Percentiles rank a stretch among this genome's conserved stretches.
Evolutionary conservation across 2,329 filamentous ascomycete genomes (phyloP).

Genomic region (Chaetomium olivaceum): DNA sequence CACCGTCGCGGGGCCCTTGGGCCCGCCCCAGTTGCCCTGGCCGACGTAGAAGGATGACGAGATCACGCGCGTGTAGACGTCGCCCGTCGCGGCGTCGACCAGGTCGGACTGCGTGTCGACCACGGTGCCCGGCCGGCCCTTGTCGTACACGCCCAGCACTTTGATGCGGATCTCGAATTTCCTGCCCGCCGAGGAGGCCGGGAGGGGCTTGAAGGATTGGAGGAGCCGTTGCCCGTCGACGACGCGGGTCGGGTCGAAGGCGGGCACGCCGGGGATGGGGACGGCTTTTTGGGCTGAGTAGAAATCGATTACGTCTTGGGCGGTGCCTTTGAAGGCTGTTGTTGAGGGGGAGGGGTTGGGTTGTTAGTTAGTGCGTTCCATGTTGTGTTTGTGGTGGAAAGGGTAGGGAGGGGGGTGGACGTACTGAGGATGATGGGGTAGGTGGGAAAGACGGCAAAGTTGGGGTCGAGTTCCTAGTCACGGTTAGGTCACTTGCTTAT

Average conservation of each 20-base stretch:
- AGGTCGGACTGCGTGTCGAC: slow-evolving; percentile 77
- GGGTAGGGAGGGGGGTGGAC: slow-evolving; percentile 33
- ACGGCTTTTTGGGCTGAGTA: slow-evolving; percentile 67
- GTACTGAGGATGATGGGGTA: slow-evolving; percentile 78
- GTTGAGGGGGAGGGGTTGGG: slow-evolving; percentile 19
- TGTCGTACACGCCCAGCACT: slow-evolving; percentile 85
- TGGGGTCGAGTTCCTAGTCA: slow-evolving; percentile 76
- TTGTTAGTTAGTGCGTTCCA: background rate
- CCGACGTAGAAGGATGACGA: slow-evolving; percentile 77
- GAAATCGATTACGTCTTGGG: slow-evolving; percentile 80
- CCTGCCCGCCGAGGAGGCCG: slow-evolving; percentile 67
- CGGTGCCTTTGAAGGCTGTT: slow-evolving; percentile 73
- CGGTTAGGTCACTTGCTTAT: slow-evolving; percentile 7
- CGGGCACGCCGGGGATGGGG: slow-evolving; percentile 73
- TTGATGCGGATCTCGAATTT: slow-evolving; percentile 76
- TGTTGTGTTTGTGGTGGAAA: background rate
- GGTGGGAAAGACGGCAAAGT: slow-evolving; percentile 86
- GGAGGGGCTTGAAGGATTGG: slow-evolving; percentile 74
- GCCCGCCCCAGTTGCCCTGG: slow-evolving; percentile 81
- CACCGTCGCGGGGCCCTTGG: slow-evolving; percentile 79
- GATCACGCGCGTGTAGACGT: slow-evolving; percentile 69
- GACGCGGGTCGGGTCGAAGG: slow-evolving; percentile 71
- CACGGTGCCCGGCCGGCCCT: slow-evolving; percentile 79
- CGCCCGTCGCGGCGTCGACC: slow-evolving; percentile 67
- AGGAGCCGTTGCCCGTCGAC: slow-evolving; percentile 84